Base-by-base conservation (phyloP, 2,329 filamentous ascomycete genomes). In the Lithohypha guttulata region DNA sequence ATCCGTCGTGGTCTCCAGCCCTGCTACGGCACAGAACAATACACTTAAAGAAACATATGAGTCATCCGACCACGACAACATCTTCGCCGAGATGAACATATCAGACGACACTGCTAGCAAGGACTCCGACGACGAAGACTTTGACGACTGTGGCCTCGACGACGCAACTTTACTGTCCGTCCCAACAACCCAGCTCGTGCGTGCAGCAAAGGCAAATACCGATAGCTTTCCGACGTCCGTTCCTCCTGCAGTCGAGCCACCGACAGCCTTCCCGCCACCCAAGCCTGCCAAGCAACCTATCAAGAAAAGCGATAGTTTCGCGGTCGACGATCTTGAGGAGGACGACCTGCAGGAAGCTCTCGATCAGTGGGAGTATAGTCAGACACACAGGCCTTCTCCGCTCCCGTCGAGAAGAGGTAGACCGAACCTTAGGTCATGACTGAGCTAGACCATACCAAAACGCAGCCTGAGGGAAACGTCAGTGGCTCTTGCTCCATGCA, bases 281-380 rank as follows among this genome's bases (percentile, higher is more conserved):
- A 26, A 15, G 10, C 17, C 19, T 9, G 6, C 17, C 11, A 35
- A 17, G 19, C 15, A 35, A n/a, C 33, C 35, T 19, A n/a, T 39
- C 15, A 21, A 29, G n/a, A 29, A 30, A n/a, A 18, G 6, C 37
- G 28, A 40, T 33, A 40, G 37, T 21, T 40, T 40, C 37, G 28
- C 29, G 11, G 14, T 33, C 19, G 30, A 33, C 14, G 37, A 23
- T 27, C 20, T 40, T 13, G 18, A 20, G 2, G 37, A 40, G 15
- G 30, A 40, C 13, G 37, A 40, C 23, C 29, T 40, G 4, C 7
- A 30, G 6, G 22, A 40, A 18, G 29, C 23, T 15, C 29, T 40
- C 3, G 13, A 40, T 13, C 29, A 40, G 15, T 40, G n/a, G 20
- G 37, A 40, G 20, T 13, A 21, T 19, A 29, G 26, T 14, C 35